Percentiles rank a stretch among this genome's conserved stretches.
These are phyloP conservation scores for Rehmannia glutinosa DNA, from an alignment of 257 asterid species.

Conservation along the genomic window DNA sequence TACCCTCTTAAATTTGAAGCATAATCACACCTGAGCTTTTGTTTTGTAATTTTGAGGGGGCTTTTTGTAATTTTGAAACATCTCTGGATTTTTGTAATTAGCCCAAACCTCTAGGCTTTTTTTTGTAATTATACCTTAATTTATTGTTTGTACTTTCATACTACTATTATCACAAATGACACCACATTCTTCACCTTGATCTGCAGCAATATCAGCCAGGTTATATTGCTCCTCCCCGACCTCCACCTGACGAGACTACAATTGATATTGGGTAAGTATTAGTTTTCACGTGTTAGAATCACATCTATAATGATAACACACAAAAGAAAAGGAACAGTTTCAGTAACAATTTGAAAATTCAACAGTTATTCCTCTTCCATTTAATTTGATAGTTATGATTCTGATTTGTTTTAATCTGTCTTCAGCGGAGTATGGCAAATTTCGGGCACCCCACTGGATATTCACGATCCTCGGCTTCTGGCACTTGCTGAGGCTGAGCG, in stretches of 20 bases:
- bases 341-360: not conserved
- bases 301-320: not conserved
- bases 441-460: slow-evolving; percentile 73
- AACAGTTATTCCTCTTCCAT: not conserved
- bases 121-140: too few species aligned
- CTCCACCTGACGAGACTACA: slow-evolving; percentile 66
- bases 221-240: slow-evolving; percentile 80
- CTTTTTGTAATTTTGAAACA: too few species aligned
- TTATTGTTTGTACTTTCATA: too few species aligned
- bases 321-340: not conserved
- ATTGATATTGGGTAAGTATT: slow-evolving; percentile 78
- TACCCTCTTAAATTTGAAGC: too few species aligned
- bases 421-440: slow-evolving; percentile 92
- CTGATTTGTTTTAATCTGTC: not conserved
- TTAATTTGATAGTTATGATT: not conserved
- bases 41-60: too few species aligned
- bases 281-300: slow-evolving; percentile 5
- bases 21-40: too few species aligned
- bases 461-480: slow-evolving; percentile 80
- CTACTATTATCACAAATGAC: slow-evolving; percentile 4
- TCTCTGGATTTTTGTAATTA: too few species aligned
- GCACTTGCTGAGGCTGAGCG: slow-evolving; percentile 97
- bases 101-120: too few species aligned
- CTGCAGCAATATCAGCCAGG: slow-evolving; percentile 86
- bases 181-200: slow-evolving; percentile 9